phyloP scores from a whole-genome alignment of 2,329 filamentous ascomycete species.

The Helotiales sp. region DNA sequence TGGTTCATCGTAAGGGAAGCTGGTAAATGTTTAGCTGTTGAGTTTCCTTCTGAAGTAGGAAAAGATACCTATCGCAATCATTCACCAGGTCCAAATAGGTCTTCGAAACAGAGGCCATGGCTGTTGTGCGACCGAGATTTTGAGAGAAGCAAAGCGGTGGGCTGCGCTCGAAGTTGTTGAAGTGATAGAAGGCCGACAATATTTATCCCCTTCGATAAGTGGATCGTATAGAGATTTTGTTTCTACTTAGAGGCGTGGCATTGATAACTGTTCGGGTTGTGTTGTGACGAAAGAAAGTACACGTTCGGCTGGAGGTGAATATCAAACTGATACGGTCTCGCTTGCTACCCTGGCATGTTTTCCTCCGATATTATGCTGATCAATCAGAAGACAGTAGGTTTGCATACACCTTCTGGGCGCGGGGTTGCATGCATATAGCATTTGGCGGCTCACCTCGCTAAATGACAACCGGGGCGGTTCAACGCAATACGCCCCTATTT shows the following conservation, averaged over 20 bases:
- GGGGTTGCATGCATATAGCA: no score
- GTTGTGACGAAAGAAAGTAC: neutral
- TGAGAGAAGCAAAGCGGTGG: neutral
- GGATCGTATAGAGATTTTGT: neutral
- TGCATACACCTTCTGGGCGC: no score
- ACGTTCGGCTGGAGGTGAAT: neutral
- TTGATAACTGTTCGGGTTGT: neutral
- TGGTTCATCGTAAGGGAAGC: slow-evolving; percentile 29
- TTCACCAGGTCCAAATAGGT: slow-evolving; percentile 48
- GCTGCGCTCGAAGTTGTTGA: neutral
- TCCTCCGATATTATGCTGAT: neutral
- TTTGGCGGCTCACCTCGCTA: no score
- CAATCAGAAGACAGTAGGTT: neutral
- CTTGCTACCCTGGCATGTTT: slow-evolving; percentile 1
- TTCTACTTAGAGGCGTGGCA: neutral
- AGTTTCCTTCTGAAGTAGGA: neutral
- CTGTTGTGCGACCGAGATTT: neutral
- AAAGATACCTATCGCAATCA: slow-evolving; percentile 50
- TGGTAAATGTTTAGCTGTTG: neutral
- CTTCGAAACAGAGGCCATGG: slow-evolving; percentile 24
- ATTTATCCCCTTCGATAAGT: neutral
- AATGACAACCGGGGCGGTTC: no score
- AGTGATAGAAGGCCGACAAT: neutral
- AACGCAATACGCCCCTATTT: no score
- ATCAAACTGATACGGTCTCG: neutral